A percentile compares a stretch with the other conserved stretches of the same genome.
These are phyloP conservation scores for Cafeteria roenbergensis DNA, from an alignment of 108 stramenopile genomes.

Conservation along the genomic window DNA sequence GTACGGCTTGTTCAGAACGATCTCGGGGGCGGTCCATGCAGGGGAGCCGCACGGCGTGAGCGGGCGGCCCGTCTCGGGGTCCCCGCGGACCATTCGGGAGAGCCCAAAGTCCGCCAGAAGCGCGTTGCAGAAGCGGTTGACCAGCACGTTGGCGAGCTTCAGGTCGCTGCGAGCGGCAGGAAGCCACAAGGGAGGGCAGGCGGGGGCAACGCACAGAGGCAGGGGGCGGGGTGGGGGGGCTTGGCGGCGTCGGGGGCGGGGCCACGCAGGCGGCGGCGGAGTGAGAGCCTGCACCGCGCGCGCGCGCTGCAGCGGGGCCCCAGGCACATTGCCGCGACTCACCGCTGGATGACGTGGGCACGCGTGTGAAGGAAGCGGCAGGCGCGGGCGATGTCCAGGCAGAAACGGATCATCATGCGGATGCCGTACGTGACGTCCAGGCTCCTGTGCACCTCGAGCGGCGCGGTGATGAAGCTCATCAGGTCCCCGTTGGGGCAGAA, in stretches of 20 bases:
- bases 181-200: too few relatives aligned
- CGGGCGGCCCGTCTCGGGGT: too few relatives aligned
- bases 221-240: too few relatives aligned
- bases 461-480: conserved; percentile 7
- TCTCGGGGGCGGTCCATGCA: conserved; percentile 31
- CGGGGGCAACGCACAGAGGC: too few relatives aligned
- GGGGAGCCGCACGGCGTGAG: conserved; percentile 22
- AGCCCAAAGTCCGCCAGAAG: conserved; percentile 18
- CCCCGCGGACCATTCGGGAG: background rate
- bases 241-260: too few relatives aligned
- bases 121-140: conserved; percentile 8
- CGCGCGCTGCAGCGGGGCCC: too few relatives aligned
- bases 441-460: conserved; percentile 5
- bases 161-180: too few relatives aligned
- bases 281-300: too few relatives aligned
- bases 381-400: conserved; percentile 11
- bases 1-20: conserved; percentile 16
- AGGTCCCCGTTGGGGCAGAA: conserved; percentile 24
- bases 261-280: too few relatives aligned
- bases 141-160: conserved; percentile 12
- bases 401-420: conserved; percentile 10
- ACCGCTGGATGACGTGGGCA: conserved; percentile 13
- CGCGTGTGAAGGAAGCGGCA: conserved; percentile 10
- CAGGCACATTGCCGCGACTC: too few relatives aligned
- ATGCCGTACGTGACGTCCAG: background rate